Percentiles rank a stretch among this genome's conserved stretches.
These are phyloP conservation scores for Colletotrichum sp. DNA, from an alignment of 2,329 filamentous ascomycete species.

Conservation along the genomic window DNA sequence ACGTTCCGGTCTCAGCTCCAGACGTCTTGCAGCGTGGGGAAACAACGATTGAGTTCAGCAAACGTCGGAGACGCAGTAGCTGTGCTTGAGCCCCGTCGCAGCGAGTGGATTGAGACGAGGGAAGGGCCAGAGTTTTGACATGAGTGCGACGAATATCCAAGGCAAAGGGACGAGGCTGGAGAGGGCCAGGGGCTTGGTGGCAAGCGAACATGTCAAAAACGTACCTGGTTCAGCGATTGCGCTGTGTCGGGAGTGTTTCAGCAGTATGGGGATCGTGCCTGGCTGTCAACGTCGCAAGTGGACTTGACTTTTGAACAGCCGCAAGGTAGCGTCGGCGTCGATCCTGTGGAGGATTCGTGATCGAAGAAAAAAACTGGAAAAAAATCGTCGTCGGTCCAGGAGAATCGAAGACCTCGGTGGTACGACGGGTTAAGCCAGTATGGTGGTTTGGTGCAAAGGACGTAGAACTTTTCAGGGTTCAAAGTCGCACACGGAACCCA, in stretches of 20 bases:
- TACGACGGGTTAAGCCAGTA: not conserved
- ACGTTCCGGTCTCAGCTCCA: slow-evolving; percentile 12
- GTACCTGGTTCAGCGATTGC: slow-evolving; percentile 7
- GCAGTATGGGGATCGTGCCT: not conserved
- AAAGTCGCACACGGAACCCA: slow-evolving; percentile 24
- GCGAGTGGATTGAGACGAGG: slow-evolving; percentile 1
- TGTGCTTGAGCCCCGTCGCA: slow-evolving; percentile 12
- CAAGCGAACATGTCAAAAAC: not conserved
- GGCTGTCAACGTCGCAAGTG: slow-evolving; percentile 12
- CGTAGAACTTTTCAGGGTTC: not conserved
- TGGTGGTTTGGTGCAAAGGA: not conserved
- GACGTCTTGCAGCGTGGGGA: not conserved
- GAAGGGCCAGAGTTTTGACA: not conserved
- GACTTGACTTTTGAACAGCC: not conserved
- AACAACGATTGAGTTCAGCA: slow-evolving; percentile 4
- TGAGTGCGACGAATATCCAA: not conserved
- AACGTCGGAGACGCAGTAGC: not conserved
- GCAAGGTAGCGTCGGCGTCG: not conserved
- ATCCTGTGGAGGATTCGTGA: not conserved
- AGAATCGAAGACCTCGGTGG: not conserved
- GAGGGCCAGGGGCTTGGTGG: not conserved
- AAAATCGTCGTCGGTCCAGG: not conserved
- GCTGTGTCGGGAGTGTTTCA: slow-evolving; percentile 22
- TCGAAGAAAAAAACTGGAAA: not conserved
- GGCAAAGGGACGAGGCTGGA: not conserved